Evolutionary conservation across 257 asterid species (phyloP).

Genomic region (Pogostemon cablin): DNA sequence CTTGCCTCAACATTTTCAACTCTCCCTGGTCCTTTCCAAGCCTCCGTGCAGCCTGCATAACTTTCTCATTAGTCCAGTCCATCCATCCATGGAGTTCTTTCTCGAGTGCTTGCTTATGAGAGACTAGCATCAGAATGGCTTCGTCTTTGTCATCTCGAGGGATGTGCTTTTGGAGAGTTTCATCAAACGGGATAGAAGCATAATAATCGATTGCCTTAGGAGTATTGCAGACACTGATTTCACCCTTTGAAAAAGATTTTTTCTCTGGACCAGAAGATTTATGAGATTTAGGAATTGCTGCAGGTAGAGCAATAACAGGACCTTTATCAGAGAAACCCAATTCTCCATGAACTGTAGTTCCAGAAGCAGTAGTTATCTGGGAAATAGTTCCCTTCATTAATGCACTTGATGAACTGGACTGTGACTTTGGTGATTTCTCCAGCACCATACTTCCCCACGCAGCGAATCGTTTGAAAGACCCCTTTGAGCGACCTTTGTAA

Average conservation of each 20-base stretch:
- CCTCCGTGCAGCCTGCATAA: constrained; percentile 72
- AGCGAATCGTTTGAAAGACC: constrained; percentile 63
- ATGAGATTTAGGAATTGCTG: constrained; percentile 34
- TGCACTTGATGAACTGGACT: constrained; percentile 47
- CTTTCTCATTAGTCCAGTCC: constrained; percentile 74
- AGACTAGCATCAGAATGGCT: constrained; percentile 43
- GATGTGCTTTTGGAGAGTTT: constrained; percentile 46
- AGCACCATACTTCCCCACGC: constrained; percentile 72
- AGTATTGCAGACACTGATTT: constrained; percentile 28
- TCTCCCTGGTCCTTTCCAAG: constrained; percentile 64
- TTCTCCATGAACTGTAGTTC: constrained; percentile 34
- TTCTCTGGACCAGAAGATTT: constrained; percentile 32
- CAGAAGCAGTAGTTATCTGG: constrained; percentile 33
- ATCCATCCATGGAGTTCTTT: constrained; percentile 61
- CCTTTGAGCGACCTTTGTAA: constrained; percentile 64
- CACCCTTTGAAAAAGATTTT: constrained; percentile 29
- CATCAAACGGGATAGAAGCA: constrained; percentile 56
- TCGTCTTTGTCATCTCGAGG: constrained; percentile 61
- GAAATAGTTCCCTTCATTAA: constrained; percentile 45
- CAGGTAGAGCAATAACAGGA: constrained; percentile 46
- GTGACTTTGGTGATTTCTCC: constrained; percentile 53
- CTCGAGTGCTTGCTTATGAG: constrained; percentile 47
- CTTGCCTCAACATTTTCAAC: constrained; percentile 71
- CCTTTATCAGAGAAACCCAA: constrained; percentile 30
- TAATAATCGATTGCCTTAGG: constrained; percentile 41